Base-by-base conservation (phyloP, 768 basidiomycete genomes). In the Hypholoma sublateritium region DNA sequence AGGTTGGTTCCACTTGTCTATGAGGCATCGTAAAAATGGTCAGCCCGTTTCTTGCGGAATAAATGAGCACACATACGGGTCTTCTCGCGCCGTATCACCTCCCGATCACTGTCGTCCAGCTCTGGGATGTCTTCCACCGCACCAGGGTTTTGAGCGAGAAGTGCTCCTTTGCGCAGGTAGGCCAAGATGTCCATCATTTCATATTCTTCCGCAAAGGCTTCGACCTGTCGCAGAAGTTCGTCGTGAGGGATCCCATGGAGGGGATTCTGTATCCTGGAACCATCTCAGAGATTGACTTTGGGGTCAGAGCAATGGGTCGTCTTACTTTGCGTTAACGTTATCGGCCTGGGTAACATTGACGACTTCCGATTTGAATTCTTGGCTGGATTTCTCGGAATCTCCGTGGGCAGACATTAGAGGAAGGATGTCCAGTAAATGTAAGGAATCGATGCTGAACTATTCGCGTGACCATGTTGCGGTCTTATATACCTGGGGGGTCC, bases 121-220 rank as follows among this genome's bases (percentile, higher is more conserved):
- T 71, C 67, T 4, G 68, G 58, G 6, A 73, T 65, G 45, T 60
- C 65, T 53, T 74, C 81, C 51, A 78, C 82, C 55, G 69, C 50
- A 64, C 62, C 62, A 0, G 88, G 83, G 57, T 83, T 79, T 65
- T 89, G 88, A 1, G 88, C 88, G 24, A 90, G 61, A n/a, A 89
- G 74, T 1, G 89, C 89, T 21, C 85, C 88, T 71, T 88, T 89
- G 62, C 78, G 74, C 54, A 91, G 75, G 17, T 76, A 59, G 4
- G 60, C 11, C 1, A 74, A 61, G 7, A 78, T 70, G 56, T 82
- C 76, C 9, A 71, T 72, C 66, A 78, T 66, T 34, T 70, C 75
- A 46, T 72, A 63, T 60, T 77, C 76, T 53, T 72, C 73, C 0
- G 86, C 84, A 63, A 91, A 92, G 5, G 72, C 68, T 45, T 83